Conservation (phyloP, 2,329 filamentous ascomycete species). For the Diplocarpon rosae region DNA sequence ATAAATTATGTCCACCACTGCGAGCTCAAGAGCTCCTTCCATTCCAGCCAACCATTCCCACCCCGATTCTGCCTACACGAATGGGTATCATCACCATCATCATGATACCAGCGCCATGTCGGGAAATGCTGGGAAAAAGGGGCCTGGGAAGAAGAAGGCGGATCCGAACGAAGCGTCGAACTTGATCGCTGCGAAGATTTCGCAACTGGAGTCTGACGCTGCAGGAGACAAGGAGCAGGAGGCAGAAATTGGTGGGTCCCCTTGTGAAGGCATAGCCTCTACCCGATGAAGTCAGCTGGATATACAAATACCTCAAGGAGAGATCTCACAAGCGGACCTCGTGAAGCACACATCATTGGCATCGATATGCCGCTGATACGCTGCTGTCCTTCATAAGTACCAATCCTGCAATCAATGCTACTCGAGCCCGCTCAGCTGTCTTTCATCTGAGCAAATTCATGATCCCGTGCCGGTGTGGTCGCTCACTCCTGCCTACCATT, state of each 20-base stretch:
- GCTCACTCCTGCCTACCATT: slow-evolving; percentile 1
- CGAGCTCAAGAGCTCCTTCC: slow-evolving; percentile 30
- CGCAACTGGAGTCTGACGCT: slow-evolving; percentile 86
- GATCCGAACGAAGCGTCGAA: slow-evolving; percentile 87
- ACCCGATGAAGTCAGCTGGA: too few relatives aligned
- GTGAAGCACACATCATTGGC: too few relatives aligned
- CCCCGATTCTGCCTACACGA: slow-evolving; percentile 22
- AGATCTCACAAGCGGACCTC: neutral
- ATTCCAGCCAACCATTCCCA: slow-evolving; percentile 23
- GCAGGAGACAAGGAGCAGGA: slow-evolving; percentile 93
- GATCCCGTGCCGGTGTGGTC: neutral
- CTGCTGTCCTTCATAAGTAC: too few relatives aligned
- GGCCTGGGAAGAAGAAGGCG: slow-evolving; percentile 71
- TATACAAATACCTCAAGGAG: neutral
- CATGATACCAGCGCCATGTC: slow-evolving; percentile 35
- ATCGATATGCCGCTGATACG: too few relatives aligned
- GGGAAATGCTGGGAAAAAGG: slow-evolving; percentile 55
- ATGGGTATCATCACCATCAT: slow-evolving; percentile 31
- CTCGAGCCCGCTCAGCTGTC: too few relatives aligned
- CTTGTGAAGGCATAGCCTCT: neutral
- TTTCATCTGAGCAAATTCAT: too few relatives aligned
- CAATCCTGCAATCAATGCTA: too few relatives aligned
- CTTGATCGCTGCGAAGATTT: slow-evolving; percentile 84
- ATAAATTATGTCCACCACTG: slow-evolving; percentile 26
- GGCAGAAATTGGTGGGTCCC: slow-evolving; percentile 74